Conservation (phyloP, 108 stramenopile genomes). For the Pseudonitzschia pungens region DNA sequence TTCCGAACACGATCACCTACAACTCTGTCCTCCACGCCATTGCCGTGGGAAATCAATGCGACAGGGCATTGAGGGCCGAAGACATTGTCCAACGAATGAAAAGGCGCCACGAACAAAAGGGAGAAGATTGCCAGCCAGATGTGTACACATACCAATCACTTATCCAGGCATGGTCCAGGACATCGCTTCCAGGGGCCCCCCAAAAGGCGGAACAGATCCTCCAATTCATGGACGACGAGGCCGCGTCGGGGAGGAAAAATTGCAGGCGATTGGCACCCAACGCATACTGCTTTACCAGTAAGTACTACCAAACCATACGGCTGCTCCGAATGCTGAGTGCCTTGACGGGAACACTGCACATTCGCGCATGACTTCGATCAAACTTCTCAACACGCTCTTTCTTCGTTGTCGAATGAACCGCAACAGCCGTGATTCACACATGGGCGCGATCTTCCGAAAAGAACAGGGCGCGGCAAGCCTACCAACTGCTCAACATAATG, state of each 20-base stretch:
- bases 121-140: conserved; percentile 32
- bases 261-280: conserved; percentile 23
- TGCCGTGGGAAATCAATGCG: conserved; percentile 37
- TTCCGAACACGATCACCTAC: conserved; percentile 61
- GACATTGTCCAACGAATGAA: conserved; percentile 52
- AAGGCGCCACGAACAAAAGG: conserved; percentile 29
- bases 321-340: too few species aligned
- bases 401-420: too few species aligned
- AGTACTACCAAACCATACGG: too few species aligned
- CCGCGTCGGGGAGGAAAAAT: conserved; percentile 5
- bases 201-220: conserved; percentile 51
- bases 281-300: conserved; percentile 35
- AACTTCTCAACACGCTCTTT: background rate
- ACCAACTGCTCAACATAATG: conserved; percentile 47
- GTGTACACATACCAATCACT: conserved; percentile 38
- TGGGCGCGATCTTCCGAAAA: conserved; percentile 45
- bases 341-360: too few species aligned
- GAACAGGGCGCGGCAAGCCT: conserved; percentile 49
- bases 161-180: conserved; percentile 40
- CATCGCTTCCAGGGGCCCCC: conserved; percentile 32
- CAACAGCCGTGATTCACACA: conserved; percentile 47
- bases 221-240: conserved; percentile 20
- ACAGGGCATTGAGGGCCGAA: conserved; percentile 43
- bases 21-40: conserved; percentile 57
- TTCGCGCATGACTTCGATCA: background rate